Evolutionary conservation across 495 filamentous ascomycete genomes (phyloP).

Genomic region (Penicillium cosmopolitanum): DNA sequence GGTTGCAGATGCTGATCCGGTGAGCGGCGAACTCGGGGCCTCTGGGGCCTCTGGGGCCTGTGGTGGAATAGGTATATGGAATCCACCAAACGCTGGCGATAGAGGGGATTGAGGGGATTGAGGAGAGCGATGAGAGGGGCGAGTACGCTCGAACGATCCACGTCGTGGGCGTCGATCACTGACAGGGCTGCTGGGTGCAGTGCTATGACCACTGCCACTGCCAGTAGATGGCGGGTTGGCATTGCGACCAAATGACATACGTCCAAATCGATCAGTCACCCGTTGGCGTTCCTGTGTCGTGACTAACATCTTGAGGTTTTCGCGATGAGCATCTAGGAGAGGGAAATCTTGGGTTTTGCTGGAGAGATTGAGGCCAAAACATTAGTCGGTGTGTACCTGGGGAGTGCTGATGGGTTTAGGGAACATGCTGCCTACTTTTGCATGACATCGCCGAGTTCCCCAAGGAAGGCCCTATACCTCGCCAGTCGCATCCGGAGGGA

Average conservation of each 20-base stretch:
- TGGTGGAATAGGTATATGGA: conserved; percentile 39
- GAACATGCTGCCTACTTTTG: conserved; percentile 43
- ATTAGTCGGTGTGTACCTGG: conserved; percentile 9
- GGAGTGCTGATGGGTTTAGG: neutral
- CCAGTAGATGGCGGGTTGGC: conserved; percentile 35
- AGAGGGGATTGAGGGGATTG: conserved; percentile 38
- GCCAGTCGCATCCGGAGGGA: conserved; percentile 55
- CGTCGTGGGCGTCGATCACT: conserved; percentile 37
- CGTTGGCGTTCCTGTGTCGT: conserved; percentile 40
- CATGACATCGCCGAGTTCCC: conserved; percentile 49
- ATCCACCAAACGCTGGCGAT: conserved; percentile 37
- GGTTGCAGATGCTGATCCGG: conserved; percentile 36
- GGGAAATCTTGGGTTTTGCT: conserved; percentile 22
- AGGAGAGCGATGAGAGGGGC: conserved; percentile 36
- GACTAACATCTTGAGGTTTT: conserved; percentile 39
- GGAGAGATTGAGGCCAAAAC: neutral
- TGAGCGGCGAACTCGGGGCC: conserved; percentile 44
- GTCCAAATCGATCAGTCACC: conserved; percentile 38
- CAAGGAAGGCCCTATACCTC: conserved; percentile 56
- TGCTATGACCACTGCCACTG: conserved; percentile 12
- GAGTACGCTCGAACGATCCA: conserved; percentile 45
- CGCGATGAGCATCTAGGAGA: conserved; percentile 39
- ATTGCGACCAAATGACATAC: conserved; percentile 38
- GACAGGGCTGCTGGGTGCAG: conserved; percentile 34
- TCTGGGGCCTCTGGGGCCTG: conserved; percentile 47